Percentiles rank a stretch among this genome's conserved stretches.
Conservation (phyloP, 2,329 filamentous ascomycete species). For the Ceratocystis huliohia region DNA sequence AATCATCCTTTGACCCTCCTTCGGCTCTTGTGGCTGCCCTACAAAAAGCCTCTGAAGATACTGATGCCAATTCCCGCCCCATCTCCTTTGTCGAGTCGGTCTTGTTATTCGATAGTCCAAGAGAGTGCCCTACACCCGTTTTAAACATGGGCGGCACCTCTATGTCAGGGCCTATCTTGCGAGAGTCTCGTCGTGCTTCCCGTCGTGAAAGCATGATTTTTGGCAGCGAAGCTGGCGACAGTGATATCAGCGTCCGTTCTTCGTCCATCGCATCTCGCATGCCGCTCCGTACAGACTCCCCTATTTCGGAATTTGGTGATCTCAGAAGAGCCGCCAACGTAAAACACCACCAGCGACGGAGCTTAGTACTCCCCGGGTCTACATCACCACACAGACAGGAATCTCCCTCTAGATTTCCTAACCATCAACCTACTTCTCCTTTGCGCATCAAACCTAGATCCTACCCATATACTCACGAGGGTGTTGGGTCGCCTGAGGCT, state of each 20-base stretch:
- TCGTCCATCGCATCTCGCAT: slow-evolving; percentile 57
- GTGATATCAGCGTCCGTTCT: slow-evolving; percentile 78
- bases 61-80: slow-evolving; percentile 41
- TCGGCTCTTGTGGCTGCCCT: slow-evolving; percentile 46
- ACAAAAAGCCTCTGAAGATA: slow-evolving; percentile 33
- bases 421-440: slow-evolving; percentile 63
- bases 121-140: slow-evolving; percentile 79
- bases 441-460: slow-evolving; percentile 74
- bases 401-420: slow-evolving; percentile 59
- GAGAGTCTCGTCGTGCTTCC: slow-evolving; percentile 48
- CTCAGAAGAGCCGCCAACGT: slow-evolving; percentile 65
- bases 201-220: slow-evolving; percentile 49
- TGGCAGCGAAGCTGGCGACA: slow-evolving; percentile 74
- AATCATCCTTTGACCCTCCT: slow-evolving; percentile 38
- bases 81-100: slow-evolving; percentile 52
- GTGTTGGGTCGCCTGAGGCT: slow-evolving; percentile 68
- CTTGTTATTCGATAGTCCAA: slow-evolving; percentile 68
- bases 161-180: slow-evolving; percentile 23
- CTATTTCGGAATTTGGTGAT: slow-evolving; percentile 70
- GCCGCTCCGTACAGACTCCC: slow-evolving; percentile 69
- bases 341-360: slow-evolving; percentile 73
- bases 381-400: slow-evolving; percentile 74
- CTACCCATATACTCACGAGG: slow-evolving; percentile 47
- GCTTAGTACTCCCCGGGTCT: slow-evolving; percentile 66
- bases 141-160: slow-evolving; percentile 51